Conservation (phyloP, 768 basidiomycete genomes). For the Baorangia bicolor region DNA sequence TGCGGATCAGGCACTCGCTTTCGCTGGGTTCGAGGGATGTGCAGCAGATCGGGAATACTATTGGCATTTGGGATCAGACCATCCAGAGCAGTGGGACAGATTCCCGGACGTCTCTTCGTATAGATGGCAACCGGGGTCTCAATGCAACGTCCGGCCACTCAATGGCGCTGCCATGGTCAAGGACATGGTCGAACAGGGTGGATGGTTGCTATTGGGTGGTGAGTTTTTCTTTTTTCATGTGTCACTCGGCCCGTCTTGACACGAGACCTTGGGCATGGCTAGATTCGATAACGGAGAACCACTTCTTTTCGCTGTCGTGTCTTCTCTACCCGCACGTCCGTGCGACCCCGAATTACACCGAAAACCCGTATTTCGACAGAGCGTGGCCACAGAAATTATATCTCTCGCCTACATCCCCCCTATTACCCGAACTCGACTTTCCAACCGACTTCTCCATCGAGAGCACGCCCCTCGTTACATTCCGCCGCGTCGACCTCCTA, state of each 20-base stretch:
- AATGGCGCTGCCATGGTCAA: constrained; percentile 45
- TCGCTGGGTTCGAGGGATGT: constrained; percentile 61
- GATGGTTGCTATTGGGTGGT: constrained; percentile 70
- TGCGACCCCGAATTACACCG: constrained; percentile 61
- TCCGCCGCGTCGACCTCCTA: constrained; percentile 64
- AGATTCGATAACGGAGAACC: constrained; percentile 72
- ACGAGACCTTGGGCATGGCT: not conserved
- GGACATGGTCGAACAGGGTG: constrained; percentile 65
- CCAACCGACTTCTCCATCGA: constrained; percentile 55
- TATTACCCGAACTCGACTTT: constrained; percentile 36
- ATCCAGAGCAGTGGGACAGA: constrained; percentile 44
- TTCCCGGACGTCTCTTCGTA: constrained; percentile 55
- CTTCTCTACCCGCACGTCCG: constrained; percentile 63
- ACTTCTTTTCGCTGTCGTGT: constrained; percentile 74
- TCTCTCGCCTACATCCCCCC: constrained; percentile 51
- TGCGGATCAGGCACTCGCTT: constrained; percentile 44
- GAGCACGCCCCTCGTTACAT: constrained; percentile 60
- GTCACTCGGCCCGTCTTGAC: not conserved
- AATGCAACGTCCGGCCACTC: constrained; percentile 45
- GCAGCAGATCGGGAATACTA: constrained; percentile 59
- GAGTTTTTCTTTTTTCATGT: constrained; percentile 18
- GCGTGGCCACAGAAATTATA: constrained; percentile 65
- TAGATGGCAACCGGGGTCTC: constrained; percentile 49
- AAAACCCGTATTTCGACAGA: constrained; percentile 55
- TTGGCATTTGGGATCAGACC: constrained; percentile 64